phyloP scores from a whole-genome alignment of 2,329 filamentous ascomycete genomes.

The Ophiostoma pallidulum region DNA sequence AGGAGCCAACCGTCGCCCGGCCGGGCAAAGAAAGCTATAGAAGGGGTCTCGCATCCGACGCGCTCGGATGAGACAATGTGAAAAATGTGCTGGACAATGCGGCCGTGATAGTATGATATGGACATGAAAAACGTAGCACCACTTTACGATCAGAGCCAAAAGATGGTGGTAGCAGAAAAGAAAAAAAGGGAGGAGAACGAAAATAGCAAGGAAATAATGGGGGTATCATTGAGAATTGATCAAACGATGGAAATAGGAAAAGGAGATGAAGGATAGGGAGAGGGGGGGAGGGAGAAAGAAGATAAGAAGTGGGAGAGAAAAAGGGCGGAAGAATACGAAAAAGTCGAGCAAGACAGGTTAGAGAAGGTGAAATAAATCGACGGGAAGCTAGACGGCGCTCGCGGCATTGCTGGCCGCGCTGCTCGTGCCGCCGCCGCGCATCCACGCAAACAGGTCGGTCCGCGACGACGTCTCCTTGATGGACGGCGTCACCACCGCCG shows the following conservation, averaged over 20 bases:
- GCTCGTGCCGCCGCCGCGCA: slow-evolving; percentile 13
- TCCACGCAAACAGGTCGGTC: slow-evolving; percentile 17
- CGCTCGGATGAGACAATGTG: no score
- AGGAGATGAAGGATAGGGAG: neutral
- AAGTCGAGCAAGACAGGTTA: no score
- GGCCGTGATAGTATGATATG: slow-evolving; percentile 9
- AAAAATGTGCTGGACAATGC: neutral
- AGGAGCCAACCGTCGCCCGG: neutral
- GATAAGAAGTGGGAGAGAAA: neutral
- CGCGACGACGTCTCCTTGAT: slow-evolving; percentile 8
- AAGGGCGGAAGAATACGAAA: no score
- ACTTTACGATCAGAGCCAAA: neutral
- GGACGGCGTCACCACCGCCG: neutral
- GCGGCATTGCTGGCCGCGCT: neutral
- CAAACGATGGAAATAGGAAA: slow-evolving; percentile 1
- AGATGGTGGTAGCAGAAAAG: neutral
- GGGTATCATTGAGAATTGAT: slow-evolving; percentile 1
- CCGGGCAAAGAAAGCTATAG: neutral
- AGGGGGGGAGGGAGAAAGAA: neutral
- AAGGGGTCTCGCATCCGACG: no score
- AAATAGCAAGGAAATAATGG: neutral
- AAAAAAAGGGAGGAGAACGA: neutral
- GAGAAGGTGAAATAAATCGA: no score
- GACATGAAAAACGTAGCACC: neutral
- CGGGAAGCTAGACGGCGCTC: neutral